A percentile compares a stretch with the other conserved stretches of the same genome.
phyloP scores from a whole-genome alignment of 305 asterid genomes.

The Andrographis paniculata region DNA sequence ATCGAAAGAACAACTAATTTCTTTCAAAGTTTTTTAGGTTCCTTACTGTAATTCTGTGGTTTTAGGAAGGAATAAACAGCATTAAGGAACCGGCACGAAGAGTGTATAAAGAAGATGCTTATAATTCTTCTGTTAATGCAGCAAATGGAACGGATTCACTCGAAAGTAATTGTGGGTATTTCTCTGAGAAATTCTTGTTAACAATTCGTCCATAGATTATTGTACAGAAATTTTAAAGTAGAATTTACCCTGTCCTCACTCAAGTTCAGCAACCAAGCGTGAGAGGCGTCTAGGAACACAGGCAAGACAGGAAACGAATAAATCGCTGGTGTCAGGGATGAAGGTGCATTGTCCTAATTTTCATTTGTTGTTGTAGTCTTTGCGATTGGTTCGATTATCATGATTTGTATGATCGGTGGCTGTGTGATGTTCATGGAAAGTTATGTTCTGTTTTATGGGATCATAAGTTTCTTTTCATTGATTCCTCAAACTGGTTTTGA shows the following conservation, averaged over 20 bases:
- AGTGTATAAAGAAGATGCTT: conserved; percentile 57
- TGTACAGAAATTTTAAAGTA: conserved; percentile 6
- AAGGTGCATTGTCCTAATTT: not conserved
- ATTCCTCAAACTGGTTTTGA: not conserved
- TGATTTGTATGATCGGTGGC: conserved; percentile 12
- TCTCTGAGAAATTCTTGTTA: not conserved
- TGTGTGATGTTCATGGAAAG: conserved; percentile 14
- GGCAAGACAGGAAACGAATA: not conserved
- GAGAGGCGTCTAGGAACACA: not conserved
- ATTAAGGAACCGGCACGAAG: conserved; percentile 50
- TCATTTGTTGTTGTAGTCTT: conserved; percentile 5
- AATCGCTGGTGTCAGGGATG: not conserved
- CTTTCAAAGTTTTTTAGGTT: conserved; percentile 7
- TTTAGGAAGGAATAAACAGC: conserved; percentile 47
- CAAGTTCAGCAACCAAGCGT: not conserved
- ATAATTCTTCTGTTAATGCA: conserved; percentile 32
- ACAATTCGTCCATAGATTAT: conserved; percentile 3
- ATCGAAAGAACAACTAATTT: conserved; percentile 9
- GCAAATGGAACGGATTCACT: conserved; percentile 17
- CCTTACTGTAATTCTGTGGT: conserved; percentile 9
- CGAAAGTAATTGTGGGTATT: conserved; percentile 39
- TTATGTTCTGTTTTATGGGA: conserved; percentile 1
- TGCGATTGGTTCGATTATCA: conserved; percentile 6
- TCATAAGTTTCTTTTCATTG: not conserved
- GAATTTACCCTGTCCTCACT: not conserved